Evolutionary conservation across 2,329 filamentous ascomycete species (phyloP).

Genomic region (Fusarium abutilonis): DNA sequence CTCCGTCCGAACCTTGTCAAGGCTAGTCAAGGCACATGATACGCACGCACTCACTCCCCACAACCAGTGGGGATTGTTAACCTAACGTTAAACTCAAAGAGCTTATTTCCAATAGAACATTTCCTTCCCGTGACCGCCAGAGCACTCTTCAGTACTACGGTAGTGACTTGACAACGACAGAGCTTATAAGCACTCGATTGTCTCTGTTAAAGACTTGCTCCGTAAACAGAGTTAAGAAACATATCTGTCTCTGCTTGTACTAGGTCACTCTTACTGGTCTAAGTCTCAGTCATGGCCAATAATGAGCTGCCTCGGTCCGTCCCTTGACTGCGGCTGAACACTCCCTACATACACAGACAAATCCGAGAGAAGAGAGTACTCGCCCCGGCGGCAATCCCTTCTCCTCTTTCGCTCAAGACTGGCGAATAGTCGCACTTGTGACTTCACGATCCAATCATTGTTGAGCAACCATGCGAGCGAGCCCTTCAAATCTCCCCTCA

Average conservation of each 20-base stretch:
- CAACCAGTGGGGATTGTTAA: not conserved
- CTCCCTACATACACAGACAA: not conserved
- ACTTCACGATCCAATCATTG: not conserved
- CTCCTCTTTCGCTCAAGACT: not conserved
- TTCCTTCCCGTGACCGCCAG: constrained; percentile 13
- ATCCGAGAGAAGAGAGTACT: constrained; percentile 1
- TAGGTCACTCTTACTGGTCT: too few relatives aligned
- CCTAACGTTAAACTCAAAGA: constrained; percentile 11
- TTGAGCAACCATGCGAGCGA: not conserved
- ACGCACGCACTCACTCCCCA: constrained; percentile 6
- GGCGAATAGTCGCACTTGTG: not conserved
- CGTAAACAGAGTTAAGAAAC: not conserved
- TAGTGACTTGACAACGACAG: not conserved
- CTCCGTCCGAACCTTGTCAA: not conserved
- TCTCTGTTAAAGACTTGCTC: too few relatives aligned
- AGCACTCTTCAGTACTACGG: not conserved
- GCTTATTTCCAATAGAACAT: constrained; percentile 22
- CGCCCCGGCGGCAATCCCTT: constrained; percentile 1
- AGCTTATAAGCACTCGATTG: not conserved
- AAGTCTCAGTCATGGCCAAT: constrained; percentile 10
- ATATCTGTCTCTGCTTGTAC: not conserved
- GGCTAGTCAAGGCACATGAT: constrained; percentile 1
- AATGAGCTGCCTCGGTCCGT: constrained; percentile 27
- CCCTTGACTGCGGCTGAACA: constrained; percentile 33
- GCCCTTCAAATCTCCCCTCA: not conserved